Base-by-base conservation (phyloP, 768 basidiomycete species). In the Amanita inopinata region DNA sequence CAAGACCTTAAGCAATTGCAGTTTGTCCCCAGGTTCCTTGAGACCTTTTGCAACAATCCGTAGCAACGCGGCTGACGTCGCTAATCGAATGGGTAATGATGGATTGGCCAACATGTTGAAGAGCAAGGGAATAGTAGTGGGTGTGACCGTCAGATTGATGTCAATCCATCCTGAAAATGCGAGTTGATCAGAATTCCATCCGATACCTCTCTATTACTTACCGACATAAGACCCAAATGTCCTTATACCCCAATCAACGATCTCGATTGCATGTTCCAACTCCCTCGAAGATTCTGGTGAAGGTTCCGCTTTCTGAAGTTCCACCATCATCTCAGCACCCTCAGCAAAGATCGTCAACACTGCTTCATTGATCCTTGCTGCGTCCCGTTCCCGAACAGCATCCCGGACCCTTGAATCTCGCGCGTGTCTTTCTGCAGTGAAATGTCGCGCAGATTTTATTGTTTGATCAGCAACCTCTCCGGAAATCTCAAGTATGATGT, bases 391-490 rank as follows among this genome's bases (percentile, higher is more conserved):
- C 47, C 96, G 74, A 22, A 99, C 85, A 14, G 82, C 82, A 59
- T 98, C 93, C 34, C 96, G 69, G 36, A 98, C 82, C 36, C 79
- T 76, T 14, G 67, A 79, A 64, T 99, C 96, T 43, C 91, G 78
- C 33, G 72, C 67, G 56, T 90, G 81, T 36, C 96, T 75, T 37
- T 69, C 75, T 5, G 70, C 64, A 41, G 69, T 79, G 57, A 75
- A 91, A 32, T 76, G 59, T 38, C 93, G 71, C 10, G 92, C 93
- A 38, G 86, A 74, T 62, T 94, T 91, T 53, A 98, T 78, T 48
- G 90, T 78, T 54, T 89, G 85, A 65, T 99, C 96, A 38, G 90
- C 90, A n/a, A 98, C 86, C 61, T 99, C 96, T 9, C 87, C 86
- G 0, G 92, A 93, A 41, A 98, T 93, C 60, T 99, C 96, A 46